Percentiles rank a stretch among this genome's conserved stretches.
Conservation (phyloP, 305 asterid genomes). For the Solanum chacoense region DNA sequence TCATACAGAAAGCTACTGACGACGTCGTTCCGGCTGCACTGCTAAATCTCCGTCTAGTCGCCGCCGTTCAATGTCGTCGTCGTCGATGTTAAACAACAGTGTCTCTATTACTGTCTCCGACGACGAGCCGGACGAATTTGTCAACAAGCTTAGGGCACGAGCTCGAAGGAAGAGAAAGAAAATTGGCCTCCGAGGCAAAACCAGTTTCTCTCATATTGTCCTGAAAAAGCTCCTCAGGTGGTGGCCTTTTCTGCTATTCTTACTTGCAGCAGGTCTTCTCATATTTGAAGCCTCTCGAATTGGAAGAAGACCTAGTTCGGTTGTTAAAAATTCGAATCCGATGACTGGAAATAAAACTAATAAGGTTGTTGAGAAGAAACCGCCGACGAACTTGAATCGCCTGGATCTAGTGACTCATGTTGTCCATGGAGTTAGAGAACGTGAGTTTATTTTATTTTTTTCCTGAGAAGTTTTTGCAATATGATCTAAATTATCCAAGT, state of each 20-base stretch:
- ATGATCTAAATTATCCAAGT: not conserved
- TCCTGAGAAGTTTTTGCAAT: not conserved
- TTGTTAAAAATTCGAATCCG: conserved; percentile 8
- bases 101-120: conserved; percentile 55
- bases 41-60: not conserved
- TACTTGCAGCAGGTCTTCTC: conserved; percentile 41
- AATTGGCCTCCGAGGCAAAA: conserved; percentile 32
- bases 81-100: conserved; percentile 32
- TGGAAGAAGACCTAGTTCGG: conserved; percentile 21
- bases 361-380: conserved; percentile 11
- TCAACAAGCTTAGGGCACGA: conserved; percentile 33
- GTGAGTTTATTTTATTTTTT: conserved; percentile 24
- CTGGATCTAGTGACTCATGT: conserved; percentile 61
- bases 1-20: not conserved
- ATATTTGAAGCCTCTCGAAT: conserved; percentile 58
- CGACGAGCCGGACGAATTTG: conserved; percentile 51
- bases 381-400: conserved; percentile 51
- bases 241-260: conserved; percentile 65
- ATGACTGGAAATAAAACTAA: conserved; percentile 11
- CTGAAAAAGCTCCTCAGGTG: conserved; percentile 38
- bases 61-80: conserved; percentile 5
- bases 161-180: conserved; percentile 68
- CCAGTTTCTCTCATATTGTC: conserved; percentile 32
- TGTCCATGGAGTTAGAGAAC: conserved; percentile 64
- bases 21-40: not conserved